Evolutionary conservation across 148 eudicot species (phyloP).

Genomic region (Chenopodium formosanum): DNA sequence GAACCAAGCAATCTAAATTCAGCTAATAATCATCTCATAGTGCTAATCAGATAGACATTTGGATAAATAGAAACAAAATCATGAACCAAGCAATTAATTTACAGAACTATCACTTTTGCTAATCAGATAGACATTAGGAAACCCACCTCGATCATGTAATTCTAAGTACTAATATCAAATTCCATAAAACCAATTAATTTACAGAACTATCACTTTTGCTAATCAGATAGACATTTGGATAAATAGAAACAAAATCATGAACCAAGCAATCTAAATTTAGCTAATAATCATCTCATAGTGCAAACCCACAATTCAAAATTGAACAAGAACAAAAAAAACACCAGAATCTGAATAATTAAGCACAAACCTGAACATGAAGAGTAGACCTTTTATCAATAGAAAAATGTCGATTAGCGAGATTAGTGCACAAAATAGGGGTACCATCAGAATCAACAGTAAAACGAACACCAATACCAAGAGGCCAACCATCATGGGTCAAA

Average conservation of each 20-base stretch:
- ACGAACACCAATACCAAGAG: conserved; percentile 67
- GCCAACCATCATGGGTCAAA: conserved; percentile 62
- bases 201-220: background rate
- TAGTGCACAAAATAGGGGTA: conserved; percentile 54
- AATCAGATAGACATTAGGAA: no score
- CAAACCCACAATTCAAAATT: background rate
- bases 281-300: background rate
- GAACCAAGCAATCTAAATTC: background rate
- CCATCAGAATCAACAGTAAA: conserved; percentile 65
- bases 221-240: background rate
- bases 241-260: background rate
- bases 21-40: background rate
- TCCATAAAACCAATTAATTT: background rate
- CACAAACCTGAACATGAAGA: conserved; percentile 76
- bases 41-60: background rate
- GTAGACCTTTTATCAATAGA: conserved; percentile 47
- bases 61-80: background rate
- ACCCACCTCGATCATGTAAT: background rate
- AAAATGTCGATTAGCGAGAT: conserved; percentile 34
- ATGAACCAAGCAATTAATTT: background rate
- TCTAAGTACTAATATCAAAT: background rate
- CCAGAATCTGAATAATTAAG: background rate
- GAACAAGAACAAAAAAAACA: background rate
- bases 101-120: no score
- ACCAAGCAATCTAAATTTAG: background rate